These are phyloP conservation scores for Phytophthora europaea DNA, from an alignment of 352 stramenopile species.

Conservation along the genomic window DNA sequence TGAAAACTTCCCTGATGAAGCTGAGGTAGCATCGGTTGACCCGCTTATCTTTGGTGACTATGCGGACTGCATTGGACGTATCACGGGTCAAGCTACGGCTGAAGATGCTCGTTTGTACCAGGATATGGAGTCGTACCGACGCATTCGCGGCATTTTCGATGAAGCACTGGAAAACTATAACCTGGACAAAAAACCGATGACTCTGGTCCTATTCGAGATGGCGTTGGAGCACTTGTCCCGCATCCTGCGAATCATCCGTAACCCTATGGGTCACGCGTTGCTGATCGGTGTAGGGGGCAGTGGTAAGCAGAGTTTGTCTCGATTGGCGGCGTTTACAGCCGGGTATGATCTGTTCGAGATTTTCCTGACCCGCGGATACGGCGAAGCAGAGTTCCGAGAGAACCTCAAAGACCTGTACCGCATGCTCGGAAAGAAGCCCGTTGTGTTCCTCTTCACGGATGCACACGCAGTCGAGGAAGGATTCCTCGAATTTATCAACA, in stretches of 20 bases:
- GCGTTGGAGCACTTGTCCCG: constrained; percentile 95
- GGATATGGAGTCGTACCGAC: constrained; percentile 93
- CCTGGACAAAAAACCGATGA: constrained; percentile 95
- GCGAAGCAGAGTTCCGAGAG: constrained; percentile 94
- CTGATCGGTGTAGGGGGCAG: constrained; percentile 95
- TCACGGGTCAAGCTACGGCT: constrained; percentile 58
- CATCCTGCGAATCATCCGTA: constrained; percentile 94
- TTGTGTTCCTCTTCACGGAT: constrained; percentile 98
- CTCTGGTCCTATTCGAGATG: constrained; percentile 96
- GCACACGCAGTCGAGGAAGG: constrained; percentile 96
- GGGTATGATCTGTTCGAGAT: constrained; percentile 97
- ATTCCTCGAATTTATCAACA: constrained; percentile 98
- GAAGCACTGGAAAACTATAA: constrained; percentile 96
- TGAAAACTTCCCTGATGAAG: constrained; percentile 71
- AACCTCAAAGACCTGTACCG: constrained; percentile 96
- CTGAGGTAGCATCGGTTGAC: constrained; percentile 76
- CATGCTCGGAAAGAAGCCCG: constrained; percentile 81
- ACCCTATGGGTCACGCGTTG: constrained; percentile 93
- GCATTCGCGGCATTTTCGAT: constrained; percentile 94
- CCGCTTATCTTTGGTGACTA: constrained; percentile 96
- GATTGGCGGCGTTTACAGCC: constrained; percentile 93
- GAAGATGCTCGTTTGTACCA: constrained; percentile 94
- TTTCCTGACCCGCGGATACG: constrained; percentile 93
- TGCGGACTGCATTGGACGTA: constrained; percentile 80
- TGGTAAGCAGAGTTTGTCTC: constrained; percentile 95